phyloP scores from a whole-genome alignment of 176 grass and related monocot species.

The Ananas comosus region DNA sequence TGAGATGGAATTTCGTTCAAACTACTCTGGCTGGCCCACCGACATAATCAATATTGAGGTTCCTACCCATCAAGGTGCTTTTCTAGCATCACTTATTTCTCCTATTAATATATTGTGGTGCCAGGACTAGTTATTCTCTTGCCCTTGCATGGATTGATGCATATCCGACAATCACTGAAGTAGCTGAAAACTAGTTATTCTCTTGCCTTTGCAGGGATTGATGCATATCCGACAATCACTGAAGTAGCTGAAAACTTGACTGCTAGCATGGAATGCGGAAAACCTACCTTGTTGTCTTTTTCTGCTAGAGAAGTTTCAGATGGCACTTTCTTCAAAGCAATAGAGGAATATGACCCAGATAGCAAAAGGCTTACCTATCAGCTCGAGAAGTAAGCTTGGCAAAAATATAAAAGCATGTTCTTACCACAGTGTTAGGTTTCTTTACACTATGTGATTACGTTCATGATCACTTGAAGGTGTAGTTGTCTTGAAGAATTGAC shows the following conservation, averaged over 20 bases:
- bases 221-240: conserved; percentile 62
- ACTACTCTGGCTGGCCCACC: conserved; percentile 77
- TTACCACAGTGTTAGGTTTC: too few species aligned
- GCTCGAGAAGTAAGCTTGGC: conserved; percentile 67
- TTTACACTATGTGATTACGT: too few species aligned
- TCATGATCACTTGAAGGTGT: too few species aligned
- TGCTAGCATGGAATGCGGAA: conserved; percentile 61
- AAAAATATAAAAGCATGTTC: background rate
- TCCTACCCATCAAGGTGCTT: conserved; percentile 69
- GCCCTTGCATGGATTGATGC: conserved; percentile 37
- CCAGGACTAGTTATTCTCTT: conserved; percentile 25
- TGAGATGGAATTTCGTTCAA: conserved; percentile 54
- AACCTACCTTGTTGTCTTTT: conserved; percentile 79
- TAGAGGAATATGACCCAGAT: conserved; percentile 77
- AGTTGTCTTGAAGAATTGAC: too few species aligned
- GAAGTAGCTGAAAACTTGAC: conserved; percentile 50
- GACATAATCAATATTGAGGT: conserved; percentile 77
- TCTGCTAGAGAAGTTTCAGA: conserved; percentile 88
- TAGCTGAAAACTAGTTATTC: conserved; percentile 37
- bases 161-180: conserved; percentile 58
- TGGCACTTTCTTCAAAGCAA: conserved; percentile 89
- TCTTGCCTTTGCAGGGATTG: conserved; percentile 32
- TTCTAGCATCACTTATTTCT: conserved; percentile 21
- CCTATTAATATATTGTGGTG: conserved; percentile 14
- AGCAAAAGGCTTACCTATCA: conserved; percentile 65